Base-by-base conservation (phyloP, 1,284 basidiomycete genomes). In the Lignosus rhinocerotis region DNA sequence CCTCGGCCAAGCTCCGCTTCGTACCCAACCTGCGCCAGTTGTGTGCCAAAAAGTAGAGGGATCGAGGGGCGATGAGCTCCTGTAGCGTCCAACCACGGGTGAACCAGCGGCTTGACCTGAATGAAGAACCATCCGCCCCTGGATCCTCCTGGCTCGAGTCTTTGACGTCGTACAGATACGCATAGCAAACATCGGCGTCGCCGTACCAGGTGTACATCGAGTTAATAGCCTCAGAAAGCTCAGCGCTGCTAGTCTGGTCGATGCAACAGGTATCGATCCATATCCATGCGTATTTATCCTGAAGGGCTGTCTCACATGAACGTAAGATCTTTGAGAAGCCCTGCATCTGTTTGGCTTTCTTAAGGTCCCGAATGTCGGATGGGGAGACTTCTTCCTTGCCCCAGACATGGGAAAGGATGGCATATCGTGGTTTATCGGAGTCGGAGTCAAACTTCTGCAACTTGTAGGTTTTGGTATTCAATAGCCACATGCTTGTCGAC, bases 341-440 rank as follows among this genome's bases (percentile, higher is more conserved):
- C n/a, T 43, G 9, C n/a, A 39, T 47, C n/a, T 25, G 42, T 11
- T 21, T 17, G 6, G 47, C 55, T 2, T 9, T 6, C 12, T 32
- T 34, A 41, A 54, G 41, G 21, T 38, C 47, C 17, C 34, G 41
- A 11, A 58, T 33, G 43, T 54, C 57, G 3, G 10, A 6, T 30
- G 54, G 54, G n/a, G 51, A 42, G 34, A 58, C 39, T 32, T 58
- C 57, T 21, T 41, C 45, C n/a, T 57, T 41, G 31, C 36, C 41
- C 56, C 60, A 61, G n/a, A 44, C 41, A 41, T 61, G 60, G 16
- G 60, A 61, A 2, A 61, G 51, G 46, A 61, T 58, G 19, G 60
- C 60, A 32, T 61, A 61, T 1, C 43, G 49, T 33, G 50, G 50
- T 17, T 36, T n/a, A 0, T 47, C 30, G 6, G 16, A n/a, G 6